Evolutionary conservation across 306 rosid species (phyloP).

Genomic region (Acmispon strigosus): DNA sequence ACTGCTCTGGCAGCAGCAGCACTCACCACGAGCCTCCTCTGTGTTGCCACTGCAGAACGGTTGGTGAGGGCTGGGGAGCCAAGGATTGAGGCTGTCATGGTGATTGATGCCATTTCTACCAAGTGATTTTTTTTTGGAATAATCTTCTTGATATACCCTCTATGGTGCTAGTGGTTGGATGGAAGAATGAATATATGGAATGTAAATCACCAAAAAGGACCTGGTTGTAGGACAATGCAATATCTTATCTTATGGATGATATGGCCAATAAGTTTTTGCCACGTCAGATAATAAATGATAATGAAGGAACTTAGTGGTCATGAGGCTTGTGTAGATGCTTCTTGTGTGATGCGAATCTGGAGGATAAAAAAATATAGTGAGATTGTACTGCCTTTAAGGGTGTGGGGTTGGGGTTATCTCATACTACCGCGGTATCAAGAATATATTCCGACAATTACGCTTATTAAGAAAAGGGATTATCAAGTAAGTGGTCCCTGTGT

Average conservation of each 20-base stretch:
- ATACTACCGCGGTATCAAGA: no score
- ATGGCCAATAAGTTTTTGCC: slow-evolving; percentile 22
- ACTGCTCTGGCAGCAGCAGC: slow-evolving; percentile 4
- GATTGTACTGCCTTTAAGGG: background rate
- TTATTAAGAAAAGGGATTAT: no score
- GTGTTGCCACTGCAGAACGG: background rate
- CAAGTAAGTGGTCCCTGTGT: no score
- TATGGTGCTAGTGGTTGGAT: background rate
- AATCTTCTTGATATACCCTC: background rate
- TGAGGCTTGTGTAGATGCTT: background rate
- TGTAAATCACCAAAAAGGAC: background rate
- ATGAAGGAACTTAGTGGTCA: background rate
- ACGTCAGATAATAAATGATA: slow-evolving; percentile 17
- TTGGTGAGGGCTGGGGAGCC: slow-evolving; percentile 11
- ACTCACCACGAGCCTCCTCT: background rate
- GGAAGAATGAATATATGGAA: slow-evolving; percentile 15
- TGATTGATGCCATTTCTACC: slow-evolving; percentile 36
- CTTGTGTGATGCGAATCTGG: background rate
- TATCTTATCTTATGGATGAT: slow-evolving; percentile 28
- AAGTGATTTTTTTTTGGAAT: background rate
- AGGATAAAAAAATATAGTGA: background rate
- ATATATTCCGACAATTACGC: no score
- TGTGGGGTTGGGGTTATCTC: background rate
- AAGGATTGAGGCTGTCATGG: slow-evolving; percentile 35
- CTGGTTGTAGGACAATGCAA: background rate